phyloP scores from a whole-genome alignment of 352 stramenopile genomes.

The Pythium coloratum region DNA sequence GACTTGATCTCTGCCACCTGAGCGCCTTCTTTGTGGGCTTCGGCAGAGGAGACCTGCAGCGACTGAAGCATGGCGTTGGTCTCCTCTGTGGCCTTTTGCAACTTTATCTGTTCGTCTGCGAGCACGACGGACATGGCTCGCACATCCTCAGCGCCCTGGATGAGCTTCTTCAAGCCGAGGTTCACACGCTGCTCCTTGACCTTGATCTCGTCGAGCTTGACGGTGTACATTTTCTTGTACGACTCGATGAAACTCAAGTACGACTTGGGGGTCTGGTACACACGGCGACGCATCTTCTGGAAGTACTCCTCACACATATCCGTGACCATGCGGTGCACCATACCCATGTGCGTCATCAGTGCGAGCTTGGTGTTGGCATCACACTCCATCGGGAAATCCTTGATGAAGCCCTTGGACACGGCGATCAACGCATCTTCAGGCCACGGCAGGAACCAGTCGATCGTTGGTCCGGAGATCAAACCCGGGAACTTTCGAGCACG shows the following conservation, averaged over 20 bases:
- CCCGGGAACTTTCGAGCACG: conserved; percentile 97
- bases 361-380: conserved; percentile 80
- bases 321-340: conserved; percentile 97
- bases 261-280: conserved; percentile 99
- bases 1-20: conserved; percentile 96
- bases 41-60: conserved; percentile 93
- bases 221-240: conserved; percentile 97
- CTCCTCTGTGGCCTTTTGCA: conserved; percentile 95
- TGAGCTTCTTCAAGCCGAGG: conserved; percentile 97
- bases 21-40: conserved; percentile 97
- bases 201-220: conserved; percentile 94
- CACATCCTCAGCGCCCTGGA: conserved; percentile 96
- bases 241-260: conserved; percentile 98
- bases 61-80: conserved; percentile 98
- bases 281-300: conserved; percentile 95
- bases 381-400: conserved; percentile 96
- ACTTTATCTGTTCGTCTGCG: conserved; percentile 95
- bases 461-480: conserved; percentile 96
- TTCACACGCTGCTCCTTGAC: conserved; percentile 97
- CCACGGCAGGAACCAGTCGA: conserved; percentile 99
- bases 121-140: conserved; percentile 97
- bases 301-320: conserved; percentile 99
- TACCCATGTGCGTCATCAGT: conserved; percentile 98
- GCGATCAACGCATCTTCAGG: conserved; percentile 97
- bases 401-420: conserved; percentile 96